phyloP scores from a whole-genome alignment of 75 land plant genomes.

The Pseudotsuga menziesii region DNA sequence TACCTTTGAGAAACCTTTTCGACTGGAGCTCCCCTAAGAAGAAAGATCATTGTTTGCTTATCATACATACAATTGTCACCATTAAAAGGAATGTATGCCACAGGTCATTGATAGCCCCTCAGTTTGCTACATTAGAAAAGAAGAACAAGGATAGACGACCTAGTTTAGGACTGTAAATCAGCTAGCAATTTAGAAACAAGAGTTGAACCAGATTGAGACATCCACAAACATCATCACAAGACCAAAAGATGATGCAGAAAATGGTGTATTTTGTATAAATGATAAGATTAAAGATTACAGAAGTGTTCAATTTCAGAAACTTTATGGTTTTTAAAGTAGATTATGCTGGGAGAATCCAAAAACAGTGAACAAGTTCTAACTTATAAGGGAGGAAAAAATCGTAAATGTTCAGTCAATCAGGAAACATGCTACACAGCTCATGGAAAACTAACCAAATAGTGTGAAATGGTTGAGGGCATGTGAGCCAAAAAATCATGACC shows the following conservation, averaged over 20 bases:
- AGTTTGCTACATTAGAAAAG: neutral
- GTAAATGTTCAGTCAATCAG: neutral
- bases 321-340: neutral
- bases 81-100: neutral
- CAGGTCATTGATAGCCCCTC: neutral
- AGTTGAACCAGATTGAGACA: neutral
- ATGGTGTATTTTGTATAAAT: neutral
- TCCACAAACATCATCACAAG: neutral
- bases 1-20: neutral
- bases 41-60: neutral
- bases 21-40: neutral
- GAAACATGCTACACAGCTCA: neutral
- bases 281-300: neutral
- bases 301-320: neutral
- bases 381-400: neutral
- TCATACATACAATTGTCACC: neutral
- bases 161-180: neutral
- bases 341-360: neutral
- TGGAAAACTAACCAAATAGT: neutral
- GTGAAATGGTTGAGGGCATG: neutral
- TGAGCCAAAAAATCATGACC: neutral
- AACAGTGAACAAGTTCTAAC: neutral
- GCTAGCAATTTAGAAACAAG: neutral
- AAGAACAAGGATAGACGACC: neutral
- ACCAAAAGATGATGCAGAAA: neutral